Evolutionary conservation across 2,329 filamentous ascomycete genomes (phyloP).

Genomic region (Cytospora leucostoma): DNA sequence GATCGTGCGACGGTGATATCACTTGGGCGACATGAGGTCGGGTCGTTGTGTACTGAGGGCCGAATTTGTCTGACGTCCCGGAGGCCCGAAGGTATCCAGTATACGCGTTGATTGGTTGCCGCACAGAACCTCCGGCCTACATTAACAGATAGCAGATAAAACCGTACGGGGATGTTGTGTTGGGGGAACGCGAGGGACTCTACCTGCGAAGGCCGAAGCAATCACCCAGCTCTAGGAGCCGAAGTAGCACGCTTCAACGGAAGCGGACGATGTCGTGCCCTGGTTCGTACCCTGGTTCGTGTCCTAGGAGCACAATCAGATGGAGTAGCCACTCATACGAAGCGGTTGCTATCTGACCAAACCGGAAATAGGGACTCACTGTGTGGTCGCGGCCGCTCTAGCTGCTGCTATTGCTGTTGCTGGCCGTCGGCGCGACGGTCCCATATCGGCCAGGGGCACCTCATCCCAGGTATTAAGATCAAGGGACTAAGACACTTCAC

Average conservation of each 20-base stretch:
- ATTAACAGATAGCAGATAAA: no score
- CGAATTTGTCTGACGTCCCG: neutral
- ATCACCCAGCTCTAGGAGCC: no score
- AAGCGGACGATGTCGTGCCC: no score
- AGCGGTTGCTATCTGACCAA: neutral
- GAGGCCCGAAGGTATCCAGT: neutral
- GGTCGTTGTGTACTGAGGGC: neutral
- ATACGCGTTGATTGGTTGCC: no score
- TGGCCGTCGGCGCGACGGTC: slow-evolving; percentile 8
- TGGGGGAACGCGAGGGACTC: no score
- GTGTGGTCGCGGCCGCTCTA: neutral
- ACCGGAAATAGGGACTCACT: neutral
- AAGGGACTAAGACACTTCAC: slow-evolving; percentile 1
- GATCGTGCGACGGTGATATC: neutral
- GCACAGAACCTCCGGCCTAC: no score
- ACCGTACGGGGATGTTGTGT: no score
- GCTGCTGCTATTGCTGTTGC: neutral
- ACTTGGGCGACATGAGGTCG: neutral
- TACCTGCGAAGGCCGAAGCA: no score
- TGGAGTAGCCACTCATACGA: neutral
- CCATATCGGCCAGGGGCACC: slow-evolving; percentile 1
- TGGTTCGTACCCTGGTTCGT: neutral
- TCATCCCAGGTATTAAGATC: slow-evolving; percentile 6
- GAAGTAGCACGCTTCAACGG: no score
- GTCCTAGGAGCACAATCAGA: neutral